A percentile compares a stretch with the other conserved stretches of the same genome.
phyloP scores from a whole-genome alignment of 2,329 filamentous ascomycete species.

The Monosporascus sp. region DNA sequence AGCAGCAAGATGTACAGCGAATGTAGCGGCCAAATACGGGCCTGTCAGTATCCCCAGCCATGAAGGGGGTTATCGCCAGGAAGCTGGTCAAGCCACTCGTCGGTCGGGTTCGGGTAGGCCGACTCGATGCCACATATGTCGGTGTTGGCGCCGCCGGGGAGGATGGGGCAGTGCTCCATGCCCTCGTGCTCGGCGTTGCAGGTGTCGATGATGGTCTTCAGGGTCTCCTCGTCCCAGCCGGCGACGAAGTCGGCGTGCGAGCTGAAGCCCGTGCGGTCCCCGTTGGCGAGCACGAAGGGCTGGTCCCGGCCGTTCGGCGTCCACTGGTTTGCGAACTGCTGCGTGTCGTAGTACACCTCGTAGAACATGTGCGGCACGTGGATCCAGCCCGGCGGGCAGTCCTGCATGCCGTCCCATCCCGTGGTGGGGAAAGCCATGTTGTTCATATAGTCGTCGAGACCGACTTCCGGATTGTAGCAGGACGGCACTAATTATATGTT shows the following conservation, averaged over 20 bases:
- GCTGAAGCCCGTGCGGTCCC: constrained; percentile 66
- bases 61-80: constrained; percentile 53
- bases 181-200: constrained; percentile 55
- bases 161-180: constrained; percentile 57
- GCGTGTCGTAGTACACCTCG: constrained; percentile 56
- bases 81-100: constrained; percentile 36
- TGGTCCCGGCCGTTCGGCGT: constrained; percentile 43
- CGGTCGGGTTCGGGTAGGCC: constrained; percentile 42
- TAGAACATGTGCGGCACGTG: constrained; percentile 53
- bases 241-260: constrained; percentile 68
- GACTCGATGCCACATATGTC: constrained; percentile 45
- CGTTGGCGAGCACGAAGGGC: constrained; percentile 64
- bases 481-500: constrained; percentile 44
- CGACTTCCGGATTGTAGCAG: constrained; percentile 63
- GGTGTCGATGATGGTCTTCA: constrained; percentile 61
- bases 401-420: constrained; percentile 40
- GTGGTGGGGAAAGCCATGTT: constrained; percentile 61
- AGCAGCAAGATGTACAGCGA: background rate
- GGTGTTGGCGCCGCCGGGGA: constrained; percentile 47
- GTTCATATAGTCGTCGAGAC: constrained; percentile 51
- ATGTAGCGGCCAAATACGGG: background rate
- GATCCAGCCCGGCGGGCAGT: constrained; percentile 49
- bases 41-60: constrained; percentile 33
- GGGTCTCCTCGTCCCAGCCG: constrained; percentile 60
- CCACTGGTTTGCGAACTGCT: constrained; percentile 46